Base-by-base conservation (phyloP, 495 filamentous ascomycete species). In the Rusavskia elegans region DNA sequence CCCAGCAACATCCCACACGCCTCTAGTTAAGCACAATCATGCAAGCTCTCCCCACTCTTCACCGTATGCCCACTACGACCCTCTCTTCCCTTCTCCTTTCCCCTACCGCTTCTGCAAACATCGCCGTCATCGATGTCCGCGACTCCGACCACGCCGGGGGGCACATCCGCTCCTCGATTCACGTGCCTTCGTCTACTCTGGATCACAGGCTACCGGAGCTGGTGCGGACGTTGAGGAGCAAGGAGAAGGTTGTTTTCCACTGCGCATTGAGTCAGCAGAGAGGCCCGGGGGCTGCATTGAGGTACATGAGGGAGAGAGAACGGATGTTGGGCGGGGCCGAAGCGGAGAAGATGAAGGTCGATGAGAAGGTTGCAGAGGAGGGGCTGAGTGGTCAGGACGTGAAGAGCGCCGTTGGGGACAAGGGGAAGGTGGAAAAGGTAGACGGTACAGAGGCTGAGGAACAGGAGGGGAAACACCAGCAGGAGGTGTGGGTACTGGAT, bases 81-180 rank as follows among this genome's bases (percentile, higher is more conserved):
- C 77, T 88, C 35, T 78, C 81, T n/a, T 65, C 64, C 32, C 58
- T 73, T 17, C 66, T 72, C 23, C 64, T 64, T 50, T 52, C 58
- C 32, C 58, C 60, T 19, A 56, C 57, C 53, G 54, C 62, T 40
- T 57, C 69, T 50, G 58, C 53, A 52, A 70, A 69, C 45, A 63
- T 95, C 46, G 84, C 84, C 32, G 74, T 95, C 50, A 76, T 97
- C 51, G 90, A 97, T 64, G 90, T 97, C 39, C 83, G 90, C 55
- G 90, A 92, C 67, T 80, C 53, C 86, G 92, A 98, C 62, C 83
- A 93, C 69, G 74, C 96, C 51, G 92, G 92, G 59, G 92, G 92
- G 53, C 92, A 98, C 71, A 98, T 98, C 53, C 53, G 51, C 48
- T 64, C 68, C 36, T 85, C 83, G 19, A 75, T 73, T 35, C 85